These are phyloP conservation scores for Ceratocystis cacaofunesta DNA, from an alignment of 2,329 filamentous ascomycete species.

Conservation along the genomic window DNA sequence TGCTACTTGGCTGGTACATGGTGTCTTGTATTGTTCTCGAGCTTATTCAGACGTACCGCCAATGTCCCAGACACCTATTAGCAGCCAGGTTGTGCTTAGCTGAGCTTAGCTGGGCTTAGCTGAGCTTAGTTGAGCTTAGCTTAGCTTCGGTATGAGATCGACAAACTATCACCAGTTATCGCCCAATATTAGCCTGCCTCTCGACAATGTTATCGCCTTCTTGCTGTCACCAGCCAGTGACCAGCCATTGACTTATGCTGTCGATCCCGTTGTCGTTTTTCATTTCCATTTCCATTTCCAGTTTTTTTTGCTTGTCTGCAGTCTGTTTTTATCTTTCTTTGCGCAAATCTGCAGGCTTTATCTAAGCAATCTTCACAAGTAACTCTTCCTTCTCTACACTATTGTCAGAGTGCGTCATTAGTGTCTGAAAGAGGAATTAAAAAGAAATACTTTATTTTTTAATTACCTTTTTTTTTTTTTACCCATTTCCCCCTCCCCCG, in stretches of 20 bases:
- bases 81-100: neutral
- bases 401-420: constrained; percentile 7
- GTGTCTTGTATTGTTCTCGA: neutral
- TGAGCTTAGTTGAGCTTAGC: neutral
- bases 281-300: neutral
- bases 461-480: neutral
- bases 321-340: neutral
- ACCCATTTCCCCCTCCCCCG: neutral
- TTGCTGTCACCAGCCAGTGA: no score
- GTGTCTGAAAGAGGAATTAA: neutral
- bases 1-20: neutral
- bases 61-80: neutral
- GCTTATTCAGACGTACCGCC: neutral
- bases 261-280: neutral
- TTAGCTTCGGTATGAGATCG: neutral
- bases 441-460: neutral
- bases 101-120: neutral
- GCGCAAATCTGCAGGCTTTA: neutral
- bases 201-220: no score
- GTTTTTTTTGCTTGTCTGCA: neutral
- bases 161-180: neutral
- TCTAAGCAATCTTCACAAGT: neutral
- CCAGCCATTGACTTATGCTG: no score
- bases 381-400: neutral
- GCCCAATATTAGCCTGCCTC: no score